A percentile compares a stretch with the other conserved stretches of the same genome.
Conservation (phyloP, 73 alveolate species). For the Blepharisma stoltei region DNA sequence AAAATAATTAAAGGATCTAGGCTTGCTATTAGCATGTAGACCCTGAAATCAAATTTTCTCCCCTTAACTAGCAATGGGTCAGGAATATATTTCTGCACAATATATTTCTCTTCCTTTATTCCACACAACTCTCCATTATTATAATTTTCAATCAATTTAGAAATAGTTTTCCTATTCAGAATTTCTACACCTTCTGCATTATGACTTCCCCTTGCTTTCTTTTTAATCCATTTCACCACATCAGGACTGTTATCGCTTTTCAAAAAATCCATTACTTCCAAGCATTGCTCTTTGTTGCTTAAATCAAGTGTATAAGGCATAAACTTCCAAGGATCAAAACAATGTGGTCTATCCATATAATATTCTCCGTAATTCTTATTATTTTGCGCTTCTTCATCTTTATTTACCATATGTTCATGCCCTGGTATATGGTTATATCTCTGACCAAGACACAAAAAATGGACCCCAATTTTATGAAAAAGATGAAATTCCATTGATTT, state of each 20-base stretch:
- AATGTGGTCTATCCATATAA: background rate
- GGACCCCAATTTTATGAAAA: slow-evolving; percentile 26
- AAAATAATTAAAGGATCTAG: slow-evolving; percentile 33
- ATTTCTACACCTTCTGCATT: slow-evolving; percentile 40
- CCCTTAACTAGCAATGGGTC: slow-evolving; percentile 38
- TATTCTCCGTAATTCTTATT: background rate
- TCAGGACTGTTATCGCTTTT: background rate
- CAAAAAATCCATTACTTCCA: slow-evolving; percentile 20
- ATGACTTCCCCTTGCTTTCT: slow-evolving; percentile 28
- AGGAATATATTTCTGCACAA: slow-evolving; percentile 66
- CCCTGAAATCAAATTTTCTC: slow-evolving; percentile 40
- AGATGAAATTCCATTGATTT: slow-evolving; percentile 24
- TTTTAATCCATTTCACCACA: slow-evolving; percentile 27
- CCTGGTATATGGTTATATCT: slow-evolving; percentile 41
- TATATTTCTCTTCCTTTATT: slow-evolving; percentile 56
- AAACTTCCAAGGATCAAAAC: background rate
- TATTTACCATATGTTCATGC: slow-evolving; percentile 8
- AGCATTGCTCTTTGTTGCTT: slow-evolving; percentile 14
- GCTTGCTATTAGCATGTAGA: slow-evolving; percentile 34
- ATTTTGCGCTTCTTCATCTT: slow-evolving; percentile 27
- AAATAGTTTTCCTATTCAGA: slow-evolving; percentile 26
- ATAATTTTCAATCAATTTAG: background rate
- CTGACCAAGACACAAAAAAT: slow-evolving; percentile 28
- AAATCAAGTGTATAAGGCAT: slow-evolving; percentile 33
- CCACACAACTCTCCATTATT: slow-evolving; percentile 34